These are phyloP conservation scores for Leccinum obscurum DNA, from an alignment of 768 basidiomycete genomes.

Conservation along the genomic window DNA sequence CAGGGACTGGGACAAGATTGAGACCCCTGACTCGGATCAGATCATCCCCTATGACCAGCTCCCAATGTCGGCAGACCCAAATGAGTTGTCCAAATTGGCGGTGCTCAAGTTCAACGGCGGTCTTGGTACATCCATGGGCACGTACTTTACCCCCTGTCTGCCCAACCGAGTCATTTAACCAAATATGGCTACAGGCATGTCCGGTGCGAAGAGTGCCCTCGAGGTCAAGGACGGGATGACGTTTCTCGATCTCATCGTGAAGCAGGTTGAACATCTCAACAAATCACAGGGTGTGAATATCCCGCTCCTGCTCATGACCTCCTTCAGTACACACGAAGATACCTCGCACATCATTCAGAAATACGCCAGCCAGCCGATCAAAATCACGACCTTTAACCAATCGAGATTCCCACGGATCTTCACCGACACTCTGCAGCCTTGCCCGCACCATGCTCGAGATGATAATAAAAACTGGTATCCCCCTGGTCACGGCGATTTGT, in stretches of 20 bases:
- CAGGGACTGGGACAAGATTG: conserved; percentile 89
- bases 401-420: conserved; percentile 91
- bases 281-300: conserved; percentile 82
- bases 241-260: conserved; percentile 91
- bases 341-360: conserved; percentile 96
- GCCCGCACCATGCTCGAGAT: conserved; percentile 71
- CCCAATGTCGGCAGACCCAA: conserved; percentile 53
- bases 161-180: conserved; percentile 3
- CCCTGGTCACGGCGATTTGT: conserved; percentile 95
- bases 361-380: conserved; percentile 92
- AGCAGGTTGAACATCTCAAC: conserved; percentile 96
- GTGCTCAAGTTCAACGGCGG: conserved; percentile 96
- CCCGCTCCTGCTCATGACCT: conserved; percentile 98
- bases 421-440: conserved; percentile 86
- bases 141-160: conserved; percentile 21
- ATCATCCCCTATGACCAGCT: conserved; percentile 82
- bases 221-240: conserved; percentile 98
- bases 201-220: conserved; percentile 87
- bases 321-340: conserved; percentile 97
- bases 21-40: conserved; percentile 82
- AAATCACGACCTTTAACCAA: conserved; percentile 91
- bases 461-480: conserved; percentile 97
- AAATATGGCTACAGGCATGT: conserved; percentile 53
- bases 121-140: conserved; percentile 87
- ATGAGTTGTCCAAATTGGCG: conserved; percentile 87